Evolutionary conservation across 2,329 filamentous ascomycete species (phyloP).

Genomic region (Ophioceras dolichostomum): DNA sequence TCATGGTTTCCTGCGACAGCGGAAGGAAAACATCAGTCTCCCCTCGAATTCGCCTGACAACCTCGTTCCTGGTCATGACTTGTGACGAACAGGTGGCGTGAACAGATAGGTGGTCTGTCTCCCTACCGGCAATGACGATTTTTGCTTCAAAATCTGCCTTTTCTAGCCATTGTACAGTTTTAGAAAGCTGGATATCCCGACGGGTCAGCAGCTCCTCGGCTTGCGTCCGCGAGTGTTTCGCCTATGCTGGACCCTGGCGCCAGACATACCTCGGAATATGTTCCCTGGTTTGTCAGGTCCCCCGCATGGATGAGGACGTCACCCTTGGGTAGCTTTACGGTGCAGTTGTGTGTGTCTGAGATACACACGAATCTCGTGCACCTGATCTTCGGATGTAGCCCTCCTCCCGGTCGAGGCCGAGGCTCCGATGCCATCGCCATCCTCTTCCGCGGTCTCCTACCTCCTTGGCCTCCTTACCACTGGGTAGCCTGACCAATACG

Average conservation of each 20-base stretch:
- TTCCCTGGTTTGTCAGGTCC: slow-evolving; percentile 65
- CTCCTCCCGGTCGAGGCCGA: not conserved
- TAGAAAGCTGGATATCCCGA: slow-evolving; percentile 4
- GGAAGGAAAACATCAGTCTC: too few relatives aligned
- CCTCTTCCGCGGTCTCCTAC: not conserved
- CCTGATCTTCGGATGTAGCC: slow-evolving; percentile 16
- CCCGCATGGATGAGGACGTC: slow-evolving; percentile 68
- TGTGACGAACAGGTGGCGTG: not conserved
- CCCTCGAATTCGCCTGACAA: too few relatives aligned
- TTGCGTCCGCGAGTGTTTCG: too few relatives aligned
- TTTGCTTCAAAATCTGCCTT: slow-evolving; percentile 56
- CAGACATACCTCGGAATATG: slow-evolving; percentile 34
- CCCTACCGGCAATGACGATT: slow-evolving; percentile 54
- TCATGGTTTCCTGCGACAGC: slow-evolving; percentile 56
- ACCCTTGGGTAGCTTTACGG: slow-evolving; percentile 52
- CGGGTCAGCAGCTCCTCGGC: too few relatives aligned
- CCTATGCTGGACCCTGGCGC: too few relatives aligned
- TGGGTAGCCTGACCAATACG: not conserved
- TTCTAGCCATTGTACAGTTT: slow-evolving; percentile 51
- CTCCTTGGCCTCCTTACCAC: not conserved
- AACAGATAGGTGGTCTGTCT: too few relatives aligned
- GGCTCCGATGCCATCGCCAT: too few relatives aligned
- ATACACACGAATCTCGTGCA: slow-evolving; percentile 60
- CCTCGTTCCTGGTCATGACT: too few relatives aligned
- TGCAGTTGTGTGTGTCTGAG: slow-evolving; percentile 63